Conservation (phyloP, 2,329 filamentous ascomycete species). For the Pseudogymnoascus sp. region DNA sequence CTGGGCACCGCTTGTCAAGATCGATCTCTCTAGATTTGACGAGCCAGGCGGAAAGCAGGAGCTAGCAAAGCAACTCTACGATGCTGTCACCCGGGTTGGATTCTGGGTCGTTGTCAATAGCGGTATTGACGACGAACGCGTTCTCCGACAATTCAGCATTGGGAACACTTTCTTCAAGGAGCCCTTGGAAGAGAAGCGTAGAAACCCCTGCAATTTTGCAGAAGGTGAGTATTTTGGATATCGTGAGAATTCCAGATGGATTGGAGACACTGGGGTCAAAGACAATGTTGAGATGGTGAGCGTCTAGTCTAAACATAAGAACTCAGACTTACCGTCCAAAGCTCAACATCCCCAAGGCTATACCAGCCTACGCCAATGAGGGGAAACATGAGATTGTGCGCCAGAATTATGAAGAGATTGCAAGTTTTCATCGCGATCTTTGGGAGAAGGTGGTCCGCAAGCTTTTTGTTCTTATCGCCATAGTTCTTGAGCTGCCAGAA, state of each 20-base stretch:
- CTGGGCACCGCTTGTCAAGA: constrained; percentile 45
- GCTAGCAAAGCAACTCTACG: constrained; percentile 42
- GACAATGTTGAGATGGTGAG: constrained; percentile 46
- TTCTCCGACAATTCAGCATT: constrained; percentile 52
- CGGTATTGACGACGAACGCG: constrained; percentile 48
- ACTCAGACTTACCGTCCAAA: neutral
- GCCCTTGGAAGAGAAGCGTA: constrained; percentile 46
- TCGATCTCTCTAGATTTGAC: constrained; percentile 42
- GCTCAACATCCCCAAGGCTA: constrained; percentile 49
- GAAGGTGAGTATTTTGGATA: constrained; percentile 41
- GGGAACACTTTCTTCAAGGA: constrained; percentile 50
- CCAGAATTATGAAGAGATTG: constrained; percentile 46
- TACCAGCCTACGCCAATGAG: constrained; percentile 33
- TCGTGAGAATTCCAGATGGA: constrained; percentile 34
- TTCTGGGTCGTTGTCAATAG: constrained; percentile 57
- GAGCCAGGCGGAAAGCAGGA: constrained; percentile 41
- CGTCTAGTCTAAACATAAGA: neutral
- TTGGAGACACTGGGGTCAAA: constrained; percentile 28
- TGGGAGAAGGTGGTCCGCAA: constrained; percentile 49
- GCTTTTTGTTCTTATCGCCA: constrained; percentile 47
- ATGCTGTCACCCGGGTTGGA: constrained; percentile 41
- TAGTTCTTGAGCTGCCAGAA: constrained; percentile 49
- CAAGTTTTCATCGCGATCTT: constrained; percentile 37
- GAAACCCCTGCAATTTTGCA: constrained; percentile 23
- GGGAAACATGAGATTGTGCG: constrained; percentile 39